These are phyloP conservation scores for Tylopilus balloui DNA, from an alignment of 768 basidiomycete genomes.

Conservation along the genomic window DNA sequence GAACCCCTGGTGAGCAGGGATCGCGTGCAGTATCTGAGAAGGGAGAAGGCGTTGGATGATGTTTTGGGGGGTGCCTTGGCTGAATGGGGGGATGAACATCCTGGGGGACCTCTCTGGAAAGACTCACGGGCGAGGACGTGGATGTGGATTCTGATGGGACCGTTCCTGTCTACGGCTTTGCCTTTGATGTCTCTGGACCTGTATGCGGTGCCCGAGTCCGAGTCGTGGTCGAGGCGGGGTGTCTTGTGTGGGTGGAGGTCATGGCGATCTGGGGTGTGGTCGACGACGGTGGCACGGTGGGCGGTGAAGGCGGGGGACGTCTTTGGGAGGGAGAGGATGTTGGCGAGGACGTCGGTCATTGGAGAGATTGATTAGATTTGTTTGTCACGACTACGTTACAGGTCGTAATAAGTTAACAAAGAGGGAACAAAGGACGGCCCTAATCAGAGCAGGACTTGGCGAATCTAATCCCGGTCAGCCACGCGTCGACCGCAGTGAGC, in stretches of 20 bases:
- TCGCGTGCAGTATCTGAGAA: slow-evolving; percentile 37
- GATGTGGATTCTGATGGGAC: slow-evolving; percentile 46
- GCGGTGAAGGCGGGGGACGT: slow-evolving; percentile 49
- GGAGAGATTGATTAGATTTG: not conserved
- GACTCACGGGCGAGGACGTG: slow-evolving; percentile 39
- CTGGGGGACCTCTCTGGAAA: not conserved
- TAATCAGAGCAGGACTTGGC: slow-evolving; percentile 46
- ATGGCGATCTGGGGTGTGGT: slow-evolving; percentile 25
- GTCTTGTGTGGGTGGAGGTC: slow-evolving; percentile 62
- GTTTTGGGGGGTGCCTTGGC: slow-evolving; percentile 9
- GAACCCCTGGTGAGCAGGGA: slow-evolving; percentile 37
- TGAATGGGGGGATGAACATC: slow-evolving; percentile 3
- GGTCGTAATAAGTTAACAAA: too few relatives aligned
- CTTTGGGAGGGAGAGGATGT: slow-evolving; percentile 44
- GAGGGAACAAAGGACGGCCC: too few relatives aligned
- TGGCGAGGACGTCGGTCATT: slow-evolving; percentile 37
- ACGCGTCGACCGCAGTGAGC: not conserved
- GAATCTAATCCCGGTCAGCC: slow-evolving; percentile 36
- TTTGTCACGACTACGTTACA: too few relatives aligned
- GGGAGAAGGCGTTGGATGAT: slow-evolving; percentile 20
- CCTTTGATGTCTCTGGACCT: slow-evolving; percentile 40
- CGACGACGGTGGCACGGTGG: slow-evolving; percentile 36
- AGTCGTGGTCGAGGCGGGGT: slow-evolving; percentile 60
- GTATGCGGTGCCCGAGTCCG: slow-evolving; percentile 63
- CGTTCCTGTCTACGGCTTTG: slow-evolving; percentile 25